These are phyloP conservation scores for Talaromyces sp. DNA, from an alignment of 2,329 filamentous ascomycete genomes.

Conservation along the genomic window DNA sequence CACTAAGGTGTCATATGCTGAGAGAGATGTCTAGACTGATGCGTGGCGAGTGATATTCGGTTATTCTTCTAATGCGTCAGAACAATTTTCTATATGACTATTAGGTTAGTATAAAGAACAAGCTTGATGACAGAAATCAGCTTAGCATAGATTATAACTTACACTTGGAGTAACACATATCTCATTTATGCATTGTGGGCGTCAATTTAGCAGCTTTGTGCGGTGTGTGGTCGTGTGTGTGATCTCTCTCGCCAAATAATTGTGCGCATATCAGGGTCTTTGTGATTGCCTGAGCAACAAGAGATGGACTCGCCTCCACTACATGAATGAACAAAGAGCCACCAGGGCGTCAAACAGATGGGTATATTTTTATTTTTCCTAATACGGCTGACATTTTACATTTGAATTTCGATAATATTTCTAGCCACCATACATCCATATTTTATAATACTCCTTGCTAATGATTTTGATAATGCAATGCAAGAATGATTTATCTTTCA, in stretches of 20 bases:
- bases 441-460: no score
- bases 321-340: background rate
- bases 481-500: no score
- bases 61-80: background rate
- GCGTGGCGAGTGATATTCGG: background rate
- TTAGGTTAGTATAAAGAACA: background rate
- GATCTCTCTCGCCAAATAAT: background rate
- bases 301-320: background rate
- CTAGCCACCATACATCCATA: no score
- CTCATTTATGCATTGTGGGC: background rate
- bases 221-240: no score
- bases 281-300: background rate
- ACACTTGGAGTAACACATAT: background rate
- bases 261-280: background rate
- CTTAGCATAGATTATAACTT: background rate
- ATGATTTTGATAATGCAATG: no score
- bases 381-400: background rate
- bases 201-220: background rate
- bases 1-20: background rate
- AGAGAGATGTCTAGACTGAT: background rate
- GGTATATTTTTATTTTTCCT: background rate
- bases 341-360: background rate
- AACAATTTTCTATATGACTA: background rate
- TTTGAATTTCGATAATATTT: background rate
- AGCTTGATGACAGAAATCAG: background rate